These are phyloP conservation scores for Paralagenidium karlingii DNA, from an alignment of 352 stramenopile species.

Conservation along the genomic window DNA sequence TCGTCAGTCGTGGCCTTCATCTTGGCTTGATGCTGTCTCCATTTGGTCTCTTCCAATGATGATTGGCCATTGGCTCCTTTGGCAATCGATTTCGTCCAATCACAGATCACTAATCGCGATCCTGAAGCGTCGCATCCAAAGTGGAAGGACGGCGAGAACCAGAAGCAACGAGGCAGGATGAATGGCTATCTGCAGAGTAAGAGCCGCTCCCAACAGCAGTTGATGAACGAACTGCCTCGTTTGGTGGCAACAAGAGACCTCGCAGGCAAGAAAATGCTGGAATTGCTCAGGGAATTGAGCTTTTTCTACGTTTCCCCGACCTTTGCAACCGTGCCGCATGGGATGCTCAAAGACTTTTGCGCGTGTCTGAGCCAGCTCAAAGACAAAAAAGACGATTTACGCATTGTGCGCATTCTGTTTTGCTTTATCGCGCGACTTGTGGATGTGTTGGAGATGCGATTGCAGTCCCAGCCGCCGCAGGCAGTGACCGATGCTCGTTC, in stretches of 20 bases:
- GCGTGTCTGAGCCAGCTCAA: slow-evolving; percentile 52
- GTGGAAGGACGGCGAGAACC: too few species aligned
- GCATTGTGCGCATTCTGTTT: slow-evolving; percentile 42
- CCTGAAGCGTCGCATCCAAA: too few species aligned
- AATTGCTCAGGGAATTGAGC: slow-evolving; percentile 51
- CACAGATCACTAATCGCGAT: too few species aligned
- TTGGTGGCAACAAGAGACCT: slow-evolving; percentile 40
- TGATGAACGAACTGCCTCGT: slow-evolving; percentile 71
- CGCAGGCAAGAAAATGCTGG: slow-evolving; percentile 53
- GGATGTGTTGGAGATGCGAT: slow-evolving; percentile 43
- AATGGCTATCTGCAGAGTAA: slow-evolving; percentile 58
- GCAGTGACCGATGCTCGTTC: slow-evolving; percentile 7
- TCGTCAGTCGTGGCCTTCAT: too few species aligned
- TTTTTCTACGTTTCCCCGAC: slow-evolving; percentile 60
- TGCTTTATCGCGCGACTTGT: slow-evolving; percentile 45
- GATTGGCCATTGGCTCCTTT: too few species aligned
- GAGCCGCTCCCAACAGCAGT: slow-evolving; percentile 68
- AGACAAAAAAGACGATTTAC: slow-evolving; percentile 74
- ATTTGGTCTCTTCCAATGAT: too few species aligned
- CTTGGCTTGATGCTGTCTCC: too few species aligned
- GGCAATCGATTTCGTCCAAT: too few species aligned
- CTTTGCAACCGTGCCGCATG: slow-evolving; percentile 24
- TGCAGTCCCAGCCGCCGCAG: slow-evolving; percentile 7
- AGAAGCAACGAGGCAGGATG: too few species aligned
- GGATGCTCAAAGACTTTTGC: slow-evolving; percentile 50